Percentiles rank a stretch among this genome's conserved stretches.
These are phyloP conservation scores for Salvia splendens DNA, from an alignment of 257 asterid species.

Conservation along the genomic window DNA sequence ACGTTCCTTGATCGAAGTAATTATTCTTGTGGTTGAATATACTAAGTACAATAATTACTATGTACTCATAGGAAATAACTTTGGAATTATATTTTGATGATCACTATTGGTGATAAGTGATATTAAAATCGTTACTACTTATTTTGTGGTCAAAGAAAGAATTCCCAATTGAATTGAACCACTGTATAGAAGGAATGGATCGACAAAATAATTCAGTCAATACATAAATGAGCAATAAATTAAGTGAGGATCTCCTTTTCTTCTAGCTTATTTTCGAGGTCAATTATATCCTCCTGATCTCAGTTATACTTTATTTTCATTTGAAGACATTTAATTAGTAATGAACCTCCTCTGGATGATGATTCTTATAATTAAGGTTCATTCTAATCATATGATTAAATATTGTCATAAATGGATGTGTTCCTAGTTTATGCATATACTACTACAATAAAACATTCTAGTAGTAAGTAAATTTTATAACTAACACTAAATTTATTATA, in stretches of 20 bases:
- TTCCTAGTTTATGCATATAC: too few relatives aligned
- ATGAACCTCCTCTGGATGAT: too few relatives aligned
- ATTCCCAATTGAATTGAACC: background rate
- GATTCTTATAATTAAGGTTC: too few relatives aligned
- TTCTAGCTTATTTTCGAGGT: background rate
- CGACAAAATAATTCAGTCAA: slow-evolving; percentile 25
- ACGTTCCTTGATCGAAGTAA: background rate
- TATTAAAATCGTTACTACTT: background rate
- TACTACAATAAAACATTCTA: too few relatives aligned
- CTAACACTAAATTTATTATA: too few relatives aligned
- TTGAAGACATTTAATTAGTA: too few relatives aligned
- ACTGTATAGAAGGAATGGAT: background rate
- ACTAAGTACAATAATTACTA: background rate
- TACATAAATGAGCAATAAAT: slow-evolving; percentile 10
- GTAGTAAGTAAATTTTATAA: too few relatives aligned
- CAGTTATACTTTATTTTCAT: too few relatives aligned
- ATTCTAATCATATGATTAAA: too few relatives aligned
- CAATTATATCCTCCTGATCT: too few relatives aligned
- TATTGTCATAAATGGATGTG: too few relatives aligned
- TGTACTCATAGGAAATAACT: slow-evolving; percentile 1
- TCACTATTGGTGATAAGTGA: background rate
- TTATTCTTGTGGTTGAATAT: background rate
- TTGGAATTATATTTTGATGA: background rate
- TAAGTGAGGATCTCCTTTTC: background rate
- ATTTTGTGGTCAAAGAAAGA: background rate